Conservation (phyloP, 306 rosid genomes). For the Chamaecrista fasciculata region DNA sequence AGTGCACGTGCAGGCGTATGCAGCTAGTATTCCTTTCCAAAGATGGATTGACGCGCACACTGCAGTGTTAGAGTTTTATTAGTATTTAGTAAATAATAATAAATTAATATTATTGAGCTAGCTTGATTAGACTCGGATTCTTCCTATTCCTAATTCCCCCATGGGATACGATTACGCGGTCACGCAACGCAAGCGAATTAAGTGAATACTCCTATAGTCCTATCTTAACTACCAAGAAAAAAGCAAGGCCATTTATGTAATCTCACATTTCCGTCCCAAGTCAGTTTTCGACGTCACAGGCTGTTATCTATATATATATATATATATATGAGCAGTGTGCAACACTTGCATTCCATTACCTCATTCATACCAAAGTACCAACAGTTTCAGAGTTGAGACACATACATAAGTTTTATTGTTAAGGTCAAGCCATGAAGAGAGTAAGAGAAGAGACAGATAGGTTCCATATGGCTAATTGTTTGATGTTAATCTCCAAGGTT, state of each 20-base stretch:
- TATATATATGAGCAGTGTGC: not conserved
- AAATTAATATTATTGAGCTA: no score
- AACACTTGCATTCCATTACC: not conserved
- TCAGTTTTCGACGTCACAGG: no score
- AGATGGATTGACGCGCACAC: no score
- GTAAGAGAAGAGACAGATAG: conserved; percentile 6
- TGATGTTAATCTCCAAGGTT: conserved; percentile 43
- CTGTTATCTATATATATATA: no score
- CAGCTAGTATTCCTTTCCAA: no score
- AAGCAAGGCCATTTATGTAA: not conserved
- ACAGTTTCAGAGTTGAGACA: no score
- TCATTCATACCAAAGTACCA: not conserved
- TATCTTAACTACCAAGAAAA: not conserved
- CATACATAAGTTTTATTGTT: not conserved
- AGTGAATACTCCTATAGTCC: not conserved
- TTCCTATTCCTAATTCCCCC: not conserved
- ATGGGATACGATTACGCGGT: not conserved
- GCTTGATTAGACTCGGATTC: not conserved
- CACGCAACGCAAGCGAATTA: no score
- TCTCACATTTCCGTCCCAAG: not conserved
- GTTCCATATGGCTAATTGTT: conserved; percentile 35
- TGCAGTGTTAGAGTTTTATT: no score
- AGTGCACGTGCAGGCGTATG: not conserved
- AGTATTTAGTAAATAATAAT: no score
- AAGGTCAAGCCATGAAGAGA: conserved; percentile 43